Evolutionary conservation across 495 filamentous ascomycete genomes (phyloP), one percentile per base, ranked within the genome.

Genomic region (Oidiodendron maius): DNA sequence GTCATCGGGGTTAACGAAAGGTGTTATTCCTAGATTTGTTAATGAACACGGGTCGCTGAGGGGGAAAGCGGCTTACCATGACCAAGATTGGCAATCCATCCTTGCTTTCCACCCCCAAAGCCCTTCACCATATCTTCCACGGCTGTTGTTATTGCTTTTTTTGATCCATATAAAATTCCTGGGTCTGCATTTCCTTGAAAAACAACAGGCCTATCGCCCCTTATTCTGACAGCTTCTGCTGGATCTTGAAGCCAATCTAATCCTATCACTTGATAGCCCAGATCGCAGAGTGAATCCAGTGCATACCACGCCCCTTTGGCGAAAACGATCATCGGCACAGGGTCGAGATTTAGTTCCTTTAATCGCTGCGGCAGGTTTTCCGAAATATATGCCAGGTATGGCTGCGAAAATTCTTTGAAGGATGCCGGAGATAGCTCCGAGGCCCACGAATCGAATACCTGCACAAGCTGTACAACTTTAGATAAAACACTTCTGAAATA

Each of bases 291-390:
- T 11, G 86, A 81, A 53, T 96, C 89, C 24, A 98, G 71, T 3
- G 89, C 90, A 65, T 91, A 95, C 87, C 93, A 95, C n/a, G 93
- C 91, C 3, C 93, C 93, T 70, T 98, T 98, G n/a, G 93, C 89
- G 64, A 98, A 98, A 13, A 96, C 89, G n/a, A 88, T 93, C 93
- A 98, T 96, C 1, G 93, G 93, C 2, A 97, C 94, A 3, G 69
- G 71, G 46, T 90, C 84, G 38, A 90, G 60, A 0, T 80, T 81
- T 58, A 94, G 70, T 64, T 88, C 84, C 50, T 69, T 67, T 53
- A 98, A 66, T 24, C 78, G 75, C 46, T 66, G 71, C 0, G 91
- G 91, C 12, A 97, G 72, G 39, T 88, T 69, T 48, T 81, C 66
- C 12, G 89, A 83, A 46, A 98, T 97, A 55, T 90, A 80, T 13